A percentile compares a stretch with the other conserved stretches of the same genome.
Conservation (phyloP, 1,139 yeast species). For the Debaryomyces singareniensis region DNA sequence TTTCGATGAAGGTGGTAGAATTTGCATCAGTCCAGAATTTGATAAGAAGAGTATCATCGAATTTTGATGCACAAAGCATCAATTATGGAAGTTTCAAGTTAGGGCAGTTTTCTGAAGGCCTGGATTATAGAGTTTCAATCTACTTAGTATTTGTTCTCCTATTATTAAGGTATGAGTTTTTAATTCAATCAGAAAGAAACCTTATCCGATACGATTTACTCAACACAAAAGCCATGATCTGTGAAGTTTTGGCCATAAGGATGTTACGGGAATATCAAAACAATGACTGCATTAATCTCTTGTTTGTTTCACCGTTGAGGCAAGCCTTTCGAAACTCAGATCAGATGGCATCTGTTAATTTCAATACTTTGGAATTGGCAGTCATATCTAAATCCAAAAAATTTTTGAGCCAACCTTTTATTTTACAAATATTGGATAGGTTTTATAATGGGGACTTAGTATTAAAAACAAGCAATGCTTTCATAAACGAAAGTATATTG, state of each 20-base stretch:
- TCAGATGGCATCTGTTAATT: conserved; percentile 8
- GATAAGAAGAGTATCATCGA: conserved; percentile 5
- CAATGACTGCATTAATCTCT: conserved; percentile 36
- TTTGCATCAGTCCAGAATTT: conserved; percentile 12
- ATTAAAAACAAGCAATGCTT: conserved; percentile 14
- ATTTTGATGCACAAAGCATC: conserved; percentile 6
- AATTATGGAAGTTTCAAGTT: conserved; percentile 2
- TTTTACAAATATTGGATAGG: conserved; percentile 42
- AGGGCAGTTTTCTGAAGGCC: conserved; percentile 1
- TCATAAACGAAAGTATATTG: conserved; percentile 30
- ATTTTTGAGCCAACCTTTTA: conserved; percentile 52
- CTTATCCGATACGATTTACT: conserved; percentile 45
- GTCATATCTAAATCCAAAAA: conserved; percentile 49
- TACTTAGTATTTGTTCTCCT: conserved; percentile 28
- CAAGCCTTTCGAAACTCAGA: conserved; percentile 10
- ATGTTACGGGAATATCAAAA: conserved; percentile 46
- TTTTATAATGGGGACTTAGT: conserved; percentile 50
- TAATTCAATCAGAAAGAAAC: conserved; percentile 43
- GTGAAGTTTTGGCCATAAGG: conserved; percentile 51
- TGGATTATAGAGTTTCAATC: conserved; percentile 14
- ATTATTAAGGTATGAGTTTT: conserved; percentile 35
- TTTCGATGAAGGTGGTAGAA: conserved; percentile 27
- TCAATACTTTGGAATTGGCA: conserved; percentile 50
- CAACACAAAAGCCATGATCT: conserved; percentile 46
- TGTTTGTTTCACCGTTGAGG: conserved; percentile 38